Base-by-base conservation (phyloP, 192 early-diverging fungal genomes). In the Paraglomus brasilianum region DNA sequence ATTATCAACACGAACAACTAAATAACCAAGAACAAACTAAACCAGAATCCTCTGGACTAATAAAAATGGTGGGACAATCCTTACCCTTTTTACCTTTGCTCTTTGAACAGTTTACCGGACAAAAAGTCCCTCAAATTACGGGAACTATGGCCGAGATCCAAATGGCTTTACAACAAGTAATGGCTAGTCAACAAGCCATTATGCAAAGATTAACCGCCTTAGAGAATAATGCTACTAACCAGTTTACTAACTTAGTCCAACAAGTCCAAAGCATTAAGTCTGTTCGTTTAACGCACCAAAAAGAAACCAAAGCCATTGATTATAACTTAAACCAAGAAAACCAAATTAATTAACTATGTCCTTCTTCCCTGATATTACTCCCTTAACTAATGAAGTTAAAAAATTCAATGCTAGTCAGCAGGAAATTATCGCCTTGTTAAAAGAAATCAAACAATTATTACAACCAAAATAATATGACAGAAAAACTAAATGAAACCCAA, bases 201-300 rank as follows among this genome's bases (percentile, higher is more conserved):
- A 22, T 1, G 0, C 59, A 62, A 45, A 45, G 59, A 19, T 17
- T 62, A 62, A 13, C 19, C 6, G 5, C 3, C 15, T 62, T 62
- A 45, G 59, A 62, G 13, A 38, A 2, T 2, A 13, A 5, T 38
- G 59, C 42, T 38, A 0, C 5, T 0, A 8, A 15, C 0, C 59
- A 62, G 42, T 43, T 62, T 11, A 45, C 59, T 45, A 45, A 22
- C 24, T 5, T 62, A 4, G 13, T 0, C n/a, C 38, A 62, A 0
- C 41, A 62, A 62, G 59, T 62, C 43, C 39, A 62, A 62, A 62
- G 59, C 17, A 62, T 62, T 43, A 62, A 62, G 5, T 62, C 59
- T 0, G 17, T 62, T 62, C 39, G 59, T 2, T 8, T 62, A 0
- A 15, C 58, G 8, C 59, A 44, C 13, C 41, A 43, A 5, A 14